These are phyloP conservation scores for Ceratorhiza oryzae-sativae DNA, from an alignment of 1,284 basidiomycete genomes.

Conservation along the genomic window DNA sequence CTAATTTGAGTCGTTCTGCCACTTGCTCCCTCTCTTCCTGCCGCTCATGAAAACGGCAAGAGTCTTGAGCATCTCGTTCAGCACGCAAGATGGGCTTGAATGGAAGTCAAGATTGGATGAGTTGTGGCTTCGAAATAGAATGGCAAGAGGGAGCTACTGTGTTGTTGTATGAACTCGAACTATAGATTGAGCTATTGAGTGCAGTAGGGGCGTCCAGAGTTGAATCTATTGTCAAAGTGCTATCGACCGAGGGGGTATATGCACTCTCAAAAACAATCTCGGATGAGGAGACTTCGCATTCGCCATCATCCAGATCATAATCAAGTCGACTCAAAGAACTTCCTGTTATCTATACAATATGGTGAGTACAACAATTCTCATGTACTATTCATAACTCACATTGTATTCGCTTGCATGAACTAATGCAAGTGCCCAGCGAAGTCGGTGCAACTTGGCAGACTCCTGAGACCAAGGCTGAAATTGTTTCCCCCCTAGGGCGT, in stretches of 20 bases:
- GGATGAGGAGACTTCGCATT: background rate
- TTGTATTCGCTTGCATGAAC: background rate
- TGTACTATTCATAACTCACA: background rate
- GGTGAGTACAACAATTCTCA: background rate
- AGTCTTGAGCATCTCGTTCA: background rate
- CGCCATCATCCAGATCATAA: background rate
- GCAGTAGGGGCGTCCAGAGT: background rate
- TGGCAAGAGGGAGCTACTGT: background rate
- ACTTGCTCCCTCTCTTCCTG: background rate
- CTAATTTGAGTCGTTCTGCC: too few species aligned
- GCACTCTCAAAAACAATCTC: background rate
- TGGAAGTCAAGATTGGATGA: background rate
- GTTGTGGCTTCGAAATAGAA: background rate
- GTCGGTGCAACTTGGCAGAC: background rate
- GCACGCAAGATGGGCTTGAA: background rate
- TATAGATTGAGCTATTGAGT: background rate
- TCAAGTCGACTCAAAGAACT: background rate
- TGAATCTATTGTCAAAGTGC: background rate
- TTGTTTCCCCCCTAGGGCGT: background rate
- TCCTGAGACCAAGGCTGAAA: constrained; percentile 5
- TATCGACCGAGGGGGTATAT: background rate
- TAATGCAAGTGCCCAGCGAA: background rate
- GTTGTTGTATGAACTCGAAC: background rate
- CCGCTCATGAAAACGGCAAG: background rate
- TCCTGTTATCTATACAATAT: background rate